Evolutionary conservation across 257 asterid genomes (phyloP), one percentile per base, ranked within the genome.

Genomic region (Cruciata laevipes): DNA sequence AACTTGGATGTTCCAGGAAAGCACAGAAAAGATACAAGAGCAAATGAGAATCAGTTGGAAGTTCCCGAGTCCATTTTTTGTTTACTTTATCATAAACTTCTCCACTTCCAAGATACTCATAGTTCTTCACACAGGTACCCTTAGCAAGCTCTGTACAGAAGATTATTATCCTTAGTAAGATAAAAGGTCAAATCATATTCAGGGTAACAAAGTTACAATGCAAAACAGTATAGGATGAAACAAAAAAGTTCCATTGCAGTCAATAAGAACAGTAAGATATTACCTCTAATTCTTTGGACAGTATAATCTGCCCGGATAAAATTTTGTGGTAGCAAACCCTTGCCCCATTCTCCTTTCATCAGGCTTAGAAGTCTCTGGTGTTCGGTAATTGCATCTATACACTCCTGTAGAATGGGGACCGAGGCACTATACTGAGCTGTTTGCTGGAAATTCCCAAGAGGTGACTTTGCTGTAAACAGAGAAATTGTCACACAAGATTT

Each of bases 301-400:
- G 95, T 83, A 73, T 86, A 84, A 75, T 86, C 91, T 73, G 97
- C 92, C 49, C 78, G 89, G 60, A 86, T 79, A 66, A 89, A 79
- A 63, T 93, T 86, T 63, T 85, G 93, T 52, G 96, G 94, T 68
- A 93, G 95, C 81, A 93, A 73, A 71, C 97, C 99, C 83, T 93
- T 90, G 63, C 85, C 85, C 95, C 96, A 90, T 73, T 93, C 99
- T 75, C 99, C 99, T 83, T 86, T 93, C 87, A 86, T 83, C 81
- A 90, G 77, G 66, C 95, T 75, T 69, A 74, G 87, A 76, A 93
- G 97, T 77, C 94, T 88, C 86, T 90, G 99, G 68, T 93, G 97
- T 77, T 93, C 97, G 58, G 88, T 79, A 52, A 93, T 82, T 80
- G 92, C 95, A 80, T 93, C 95, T 55, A 90, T 74, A 70, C 89